Evolutionary conservation across 306 rosid species (phyloP).

Genomic region (Medicago truncatula): MtrunA17r5.0-ANR NC_053044.1:45658501-45659000

Average conservation of each 20-base stretch:
- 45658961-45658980: constrained; percentile 28
- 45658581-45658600: constrained; percentile 75
- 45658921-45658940: constrained; percentile 46
- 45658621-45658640: constrained; percentile 65
- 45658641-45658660: constrained; percentile 39
- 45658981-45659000: constrained; percentile 45
- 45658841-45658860: constrained; percentile 39
- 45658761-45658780: constrained; percentile 43
- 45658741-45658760: constrained; percentile 20
- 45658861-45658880: constrained; percentile 45
- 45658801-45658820: constrained; percentile 29
- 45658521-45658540: constrained; percentile 56
- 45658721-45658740: constrained; percentile 32
- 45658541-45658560: constrained; percentile 69
- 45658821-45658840: constrained; percentile 29
- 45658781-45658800: constrained; percentile 23
- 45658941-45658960: constrained; percentile 56
- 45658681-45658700: constrained; percentile 21
- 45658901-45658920: constrained; percentile 50
- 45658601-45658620: constrained; percentile 80
- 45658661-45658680: background rate
- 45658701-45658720: constrained; percentile 12
- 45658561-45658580: constrained; percentile 85
- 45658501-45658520: constrained; percentile 50
- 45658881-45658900: constrained; percentile 42